Percentiles rank a stretch among this genome's conserved stretches.
Evolutionary conservation across 2,329 filamentous ascomycete species (phyloP).

Genomic region (Xylariaceae sp.): DNA sequence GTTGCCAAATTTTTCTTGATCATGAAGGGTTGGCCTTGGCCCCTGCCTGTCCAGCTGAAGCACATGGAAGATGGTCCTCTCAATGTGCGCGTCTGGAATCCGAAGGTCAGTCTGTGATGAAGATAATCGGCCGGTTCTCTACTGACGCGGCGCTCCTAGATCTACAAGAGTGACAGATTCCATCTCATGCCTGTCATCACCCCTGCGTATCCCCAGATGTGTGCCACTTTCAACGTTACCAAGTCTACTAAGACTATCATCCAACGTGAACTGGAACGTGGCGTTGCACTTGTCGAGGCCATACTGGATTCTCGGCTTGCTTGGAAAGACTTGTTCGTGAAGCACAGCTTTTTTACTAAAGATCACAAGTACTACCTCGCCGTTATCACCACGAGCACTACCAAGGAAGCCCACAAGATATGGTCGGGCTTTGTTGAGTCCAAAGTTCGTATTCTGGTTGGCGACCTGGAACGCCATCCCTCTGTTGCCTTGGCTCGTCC

Average conservation of each 20-base stretch:
- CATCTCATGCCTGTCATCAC: constrained; percentile 99
- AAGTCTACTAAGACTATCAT: constrained; percentile 81
- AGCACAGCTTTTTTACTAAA: constrained; percentile 87
- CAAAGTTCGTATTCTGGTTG: constrained; percentile 80
- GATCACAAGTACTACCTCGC: constrained; percentile 96
- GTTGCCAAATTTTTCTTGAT: constrained; percentile 93
- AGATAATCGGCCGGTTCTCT: not conserved
- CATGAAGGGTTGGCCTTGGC: constrained; percentile 89
- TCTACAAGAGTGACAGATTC: constrained; percentile 73
- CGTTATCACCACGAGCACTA: constrained; percentile 75
- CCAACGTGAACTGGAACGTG: constrained; percentile 73
- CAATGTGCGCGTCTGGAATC: constrained; percentile 89
- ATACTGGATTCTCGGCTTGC: constrained; percentile 71
- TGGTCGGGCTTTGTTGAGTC: constrained; percentile 95
- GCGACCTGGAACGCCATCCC: constrained; percentile 72
- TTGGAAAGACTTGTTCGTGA: constrained; percentile 85
- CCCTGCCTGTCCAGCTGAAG: constrained; percentile 86
- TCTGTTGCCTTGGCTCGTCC: constrained; percentile 81
- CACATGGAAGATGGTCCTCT: constrained; percentile 76
- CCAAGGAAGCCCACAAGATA: constrained; percentile 75
- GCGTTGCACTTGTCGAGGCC: constrained; percentile 67
- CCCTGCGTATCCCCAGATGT: constrained; percentile 96
- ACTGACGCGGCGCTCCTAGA: constrained; percentile 38
- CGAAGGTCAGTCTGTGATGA: constrained; percentile 47
- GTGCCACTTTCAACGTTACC: constrained; percentile 90